Base-by-base conservation (phyloP, 495 filamentous ascomycete species). In the Hypoxylon fuscum region DNA sequence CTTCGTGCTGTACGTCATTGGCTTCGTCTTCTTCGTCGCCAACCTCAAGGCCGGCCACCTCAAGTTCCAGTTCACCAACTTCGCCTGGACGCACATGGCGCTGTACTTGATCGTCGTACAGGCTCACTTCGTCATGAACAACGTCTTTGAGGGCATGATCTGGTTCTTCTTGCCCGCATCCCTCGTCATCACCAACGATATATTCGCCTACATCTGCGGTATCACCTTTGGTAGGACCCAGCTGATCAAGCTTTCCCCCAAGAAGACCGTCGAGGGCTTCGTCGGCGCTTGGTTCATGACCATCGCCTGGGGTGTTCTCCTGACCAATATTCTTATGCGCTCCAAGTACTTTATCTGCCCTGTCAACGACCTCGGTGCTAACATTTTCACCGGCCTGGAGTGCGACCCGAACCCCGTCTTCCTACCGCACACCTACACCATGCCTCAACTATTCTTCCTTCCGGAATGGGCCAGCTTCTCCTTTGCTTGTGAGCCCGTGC, bases 81-180 rank as follows among this genome's bases (percentile, higher is more conserved):
- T 98, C 71, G 96, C 91, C 43, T 98, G 96, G 96, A 97, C 95
- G 2, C 96, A 99, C 74, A 97, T 99, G 92, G 96, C 96, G 1
- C 84, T 99, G 25, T 97, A 96, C 80, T 78, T 99, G 68, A 97
- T 99, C 65, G 93, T 97, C 20, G 92, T 97, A 10, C 96, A 99
- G 74, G 92, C 96, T 18, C 96, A 99, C 75, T 99, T 99, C 71
- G 92, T 99, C 75, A 97, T 99, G 90, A 98, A 99, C 81, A 99
- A 98, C 76, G 88, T 98, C 58, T 94, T 99, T 74, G 96, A 99
- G 78, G 96, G 96, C 76, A 92, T 99, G 91, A 95, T 99, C 73
- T 99, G 96, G 96, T 98, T 99, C 83, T 97, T 99, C 84, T 81
- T 99, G 41, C 96, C 96, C 1, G 93, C 92, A 2, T 89, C 90